Conservation (phyloP, 805 yeast species). For the Candida montana region DNA sequence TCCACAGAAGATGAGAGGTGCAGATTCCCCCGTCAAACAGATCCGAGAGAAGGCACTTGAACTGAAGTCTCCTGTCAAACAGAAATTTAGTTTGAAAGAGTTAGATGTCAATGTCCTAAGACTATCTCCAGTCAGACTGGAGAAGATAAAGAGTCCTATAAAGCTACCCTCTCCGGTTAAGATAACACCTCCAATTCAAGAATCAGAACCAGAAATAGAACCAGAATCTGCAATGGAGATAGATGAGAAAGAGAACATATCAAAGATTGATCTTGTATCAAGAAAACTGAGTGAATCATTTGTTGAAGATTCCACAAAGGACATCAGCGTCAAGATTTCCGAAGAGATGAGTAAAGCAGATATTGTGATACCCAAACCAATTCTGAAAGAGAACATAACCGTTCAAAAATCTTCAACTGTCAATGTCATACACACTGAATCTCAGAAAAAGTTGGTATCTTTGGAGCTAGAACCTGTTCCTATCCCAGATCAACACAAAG, state of each 20-base stretch:
- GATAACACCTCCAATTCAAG: neutral
- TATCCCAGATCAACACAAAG: no score
- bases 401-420: no score
- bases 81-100: constrained; percentile 10
- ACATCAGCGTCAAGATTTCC: neutral
- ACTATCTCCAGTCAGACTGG: constrained; percentile 21
- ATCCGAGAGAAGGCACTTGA: constrained; percentile 19
- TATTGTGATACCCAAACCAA: neutral
- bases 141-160: constrained; percentile 7
- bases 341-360: neutral
- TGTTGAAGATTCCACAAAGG: neutral
- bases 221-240: neutral
- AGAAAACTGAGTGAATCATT: neutral
- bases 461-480: neutral
- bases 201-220: neutral
- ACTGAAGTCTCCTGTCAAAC: constrained; percentile 14
- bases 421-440: neutral
- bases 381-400: neutral
- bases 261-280: neutral
- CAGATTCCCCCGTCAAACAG: constrained; percentile 24
- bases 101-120: constrained; percentile 12
- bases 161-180: neutral
- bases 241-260: neutral
- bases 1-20: constrained; percentile 22
- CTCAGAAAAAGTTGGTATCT: neutral